Evolutionary conservation across 768 basidiomycete species (phyloP), one percentile per base, ranked within the genome.

Genomic region (Coprinopsis marcescibilis): DNA sequence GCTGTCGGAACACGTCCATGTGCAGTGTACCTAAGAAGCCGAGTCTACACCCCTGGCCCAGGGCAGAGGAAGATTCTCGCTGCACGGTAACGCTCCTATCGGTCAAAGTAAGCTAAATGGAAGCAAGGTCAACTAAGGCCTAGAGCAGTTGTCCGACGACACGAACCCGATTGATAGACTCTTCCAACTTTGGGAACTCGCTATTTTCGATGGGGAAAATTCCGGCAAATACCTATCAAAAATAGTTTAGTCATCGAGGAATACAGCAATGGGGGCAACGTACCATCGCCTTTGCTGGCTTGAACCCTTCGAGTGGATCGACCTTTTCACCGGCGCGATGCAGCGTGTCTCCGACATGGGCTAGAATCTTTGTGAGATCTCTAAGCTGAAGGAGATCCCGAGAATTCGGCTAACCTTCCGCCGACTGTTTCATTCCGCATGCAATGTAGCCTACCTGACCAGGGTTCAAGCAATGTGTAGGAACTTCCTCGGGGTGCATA

Each of bases 351-450:
- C 96, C 96, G 52, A 98, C 84, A 59, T 87, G 84, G 19, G 94
- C 93, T 96, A 56, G 41, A 30, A 12, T 43, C 41, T 24, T 43
- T 6, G 41, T 43, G 5, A 37, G 19, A 8, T n/a, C 8, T 8
- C 19, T 37, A 37, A 27, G 41, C 24, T 26, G 14, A 8, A 43
- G 33, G 29, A 39, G 17, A 10, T 40, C 11, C 38, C 20, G 10
- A 40, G 38, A 36, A 38, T 44, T 7, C 38, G 32, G 23, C 32
- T 19, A 37, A 92, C 93, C 93, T 72, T 98, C 92, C 12, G 87
- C 80, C 8, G 89, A 88, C 55, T 96, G 87, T 63, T 97, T 99
- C 95, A 99, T 98, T 60, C 93, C 95, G 64, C 95, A 98, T 1
- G 91, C 87, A 47, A 90, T 76, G 57, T 81, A 93, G 13, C 90